Percentiles rank a stretch among this genome's conserved stretches.
phyloP scores from a whole-genome alignment of 768 basidiomycete genomes.

The Pleurotus tuoliensis region DNA sequence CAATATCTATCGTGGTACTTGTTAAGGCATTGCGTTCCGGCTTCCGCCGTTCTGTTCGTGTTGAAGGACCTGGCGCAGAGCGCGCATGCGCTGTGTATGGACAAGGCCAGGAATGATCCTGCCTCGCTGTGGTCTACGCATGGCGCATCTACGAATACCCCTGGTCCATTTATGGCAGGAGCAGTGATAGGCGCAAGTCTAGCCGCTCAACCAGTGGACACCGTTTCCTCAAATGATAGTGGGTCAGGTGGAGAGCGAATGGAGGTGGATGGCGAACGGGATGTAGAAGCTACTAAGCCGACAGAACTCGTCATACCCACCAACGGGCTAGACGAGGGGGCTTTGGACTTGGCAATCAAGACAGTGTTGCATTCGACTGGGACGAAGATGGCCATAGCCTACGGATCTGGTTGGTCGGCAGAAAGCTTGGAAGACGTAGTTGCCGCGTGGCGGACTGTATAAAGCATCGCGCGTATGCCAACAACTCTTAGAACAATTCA shows the following conservation, averaged over 20 bases:
- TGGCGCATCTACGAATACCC: not conserved
- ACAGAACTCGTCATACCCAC: not conserved
- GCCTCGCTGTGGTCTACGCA: too few species aligned
- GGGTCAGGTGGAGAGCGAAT: not conserved
- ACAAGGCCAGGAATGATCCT: constrained; percentile 39
- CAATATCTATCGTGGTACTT: constrained; percentile 68
- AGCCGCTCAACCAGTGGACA: too few species aligned
- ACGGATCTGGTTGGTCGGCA: constrained; percentile 73
- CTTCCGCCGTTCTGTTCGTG: constrained; percentile 59
- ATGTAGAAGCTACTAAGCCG: not conserved
- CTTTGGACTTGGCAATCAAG: constrained; percentile 56
- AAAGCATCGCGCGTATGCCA: too few species aligned
- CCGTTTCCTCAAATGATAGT: not conserved
- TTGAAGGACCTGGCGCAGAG: constrained; percentile 59
- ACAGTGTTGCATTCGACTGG: constrained; percentile 88
- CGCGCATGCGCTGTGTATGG: constrained; percentile 55
- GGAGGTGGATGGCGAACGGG: not conserved
- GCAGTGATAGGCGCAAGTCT: too few species aligned
- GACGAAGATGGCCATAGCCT: constrained; percentile 66
- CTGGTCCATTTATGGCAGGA: not conserved
- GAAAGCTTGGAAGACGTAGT: constrained; percentile 66
- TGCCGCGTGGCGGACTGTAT: constrained; percentile 39
- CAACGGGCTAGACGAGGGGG: constrained; percentile 37
- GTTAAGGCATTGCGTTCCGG: constrained; percentile 64
- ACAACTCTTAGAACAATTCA: too few species aligned